Evolutionary conservation across 2,329 filamentous ascomycete species (phyloP).

Genomic region (Aspergillus transmontanensis): DNA sequence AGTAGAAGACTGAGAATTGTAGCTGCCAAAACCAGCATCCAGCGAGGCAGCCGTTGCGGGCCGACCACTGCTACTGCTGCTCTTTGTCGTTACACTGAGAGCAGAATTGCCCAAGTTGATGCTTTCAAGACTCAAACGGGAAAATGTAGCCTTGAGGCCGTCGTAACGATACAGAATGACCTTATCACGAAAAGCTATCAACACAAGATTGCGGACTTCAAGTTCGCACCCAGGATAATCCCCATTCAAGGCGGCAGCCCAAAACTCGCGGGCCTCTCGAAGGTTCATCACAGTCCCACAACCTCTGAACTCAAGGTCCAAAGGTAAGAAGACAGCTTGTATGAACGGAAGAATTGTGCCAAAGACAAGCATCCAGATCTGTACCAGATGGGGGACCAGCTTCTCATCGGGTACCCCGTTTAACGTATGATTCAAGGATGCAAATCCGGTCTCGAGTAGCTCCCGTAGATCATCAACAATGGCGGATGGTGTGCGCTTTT

Average conservation of each 20-base stretch:
- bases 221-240: conserved; percentile 59
- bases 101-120: conserved; percentile 55
- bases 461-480: conserved; percentile 66
- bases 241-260: conserved; percentile 69
- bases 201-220: conserved; percentile 84
- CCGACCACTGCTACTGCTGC: conserved; percentile 53
- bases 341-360: conserved; percentile 89
- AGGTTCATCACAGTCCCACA: conserved; percentile 75
- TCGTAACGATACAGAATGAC: conserved; percentile 90
- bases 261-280: conserved; percentile 85
- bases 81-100: conserved; percentile 43
- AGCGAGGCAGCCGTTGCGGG: conserved; percentile 75
- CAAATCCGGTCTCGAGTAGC: conserved; percentile 72
- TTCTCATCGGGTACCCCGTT: conserved; percentile 78
- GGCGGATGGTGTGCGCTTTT: conserved; percentile 59
- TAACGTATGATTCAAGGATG: conserved; percentile 80
- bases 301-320: conserved; percentile 92
- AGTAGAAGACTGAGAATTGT: conserved; percentile 77
- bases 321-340: conserved; percentile 88
- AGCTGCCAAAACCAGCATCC: conserved; percentile 74
- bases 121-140: conserved; percentile 83
- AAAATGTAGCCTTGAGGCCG: conserved; percentile 85
- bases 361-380: conserved; percentile 93
- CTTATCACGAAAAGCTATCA: conserved; percentile 84
- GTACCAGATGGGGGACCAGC: conserved; percentile 85